Conservation (phyloP, 805 yeast species). For the Candida incommunis region DNA sequence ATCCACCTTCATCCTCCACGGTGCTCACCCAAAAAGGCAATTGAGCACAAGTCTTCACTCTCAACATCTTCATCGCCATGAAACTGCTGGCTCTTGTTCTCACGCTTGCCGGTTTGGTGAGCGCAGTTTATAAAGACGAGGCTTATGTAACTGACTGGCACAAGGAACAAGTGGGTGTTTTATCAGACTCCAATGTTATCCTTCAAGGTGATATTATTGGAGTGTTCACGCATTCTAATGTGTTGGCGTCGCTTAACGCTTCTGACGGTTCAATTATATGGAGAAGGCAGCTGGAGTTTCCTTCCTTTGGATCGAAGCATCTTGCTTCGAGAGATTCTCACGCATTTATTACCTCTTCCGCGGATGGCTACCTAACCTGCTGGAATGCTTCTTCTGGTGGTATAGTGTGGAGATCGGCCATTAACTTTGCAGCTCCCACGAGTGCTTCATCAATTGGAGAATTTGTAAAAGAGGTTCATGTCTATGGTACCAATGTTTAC, state of each 20-base stretch:
- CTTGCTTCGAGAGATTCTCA: not conserved
- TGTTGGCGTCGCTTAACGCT: conserved; percentile 13
- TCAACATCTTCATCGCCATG: not conserved
- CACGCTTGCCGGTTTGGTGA: not conserved
- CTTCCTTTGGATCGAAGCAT: not conserved
- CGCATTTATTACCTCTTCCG: not conserved
- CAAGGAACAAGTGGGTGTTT: conserved; percentile 11
- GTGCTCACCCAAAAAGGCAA: too few species aligned
- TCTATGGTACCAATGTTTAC: not conserved
- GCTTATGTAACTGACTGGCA: conserved; percentile 20
- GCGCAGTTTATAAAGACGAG: conserved; percentile 18
- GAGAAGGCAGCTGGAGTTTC: conserved; percentile 10
- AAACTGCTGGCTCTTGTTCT: not conserved
- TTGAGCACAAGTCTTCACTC: too few species aligned
- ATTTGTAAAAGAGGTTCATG: not conserved
- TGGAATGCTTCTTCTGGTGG: not conserved
- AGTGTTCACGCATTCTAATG: conserved; percentile 6
- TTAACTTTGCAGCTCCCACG: not conserved
- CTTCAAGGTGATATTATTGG: conserved; percentile 5
- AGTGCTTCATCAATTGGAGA: not conserved
- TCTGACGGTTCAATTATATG: conserved; percentile 14
- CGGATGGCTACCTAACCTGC: not conserved
- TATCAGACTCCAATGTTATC: conserved; percentile 4
- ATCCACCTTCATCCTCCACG: too few species aligned
- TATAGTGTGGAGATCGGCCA: not conserved